Percentiles rank a stretch among this genome's conserved stretches.
Evolutionary conservation across 73 alveolate species (phyloP).

Genomic region (Stentor roeselii): DNA sequence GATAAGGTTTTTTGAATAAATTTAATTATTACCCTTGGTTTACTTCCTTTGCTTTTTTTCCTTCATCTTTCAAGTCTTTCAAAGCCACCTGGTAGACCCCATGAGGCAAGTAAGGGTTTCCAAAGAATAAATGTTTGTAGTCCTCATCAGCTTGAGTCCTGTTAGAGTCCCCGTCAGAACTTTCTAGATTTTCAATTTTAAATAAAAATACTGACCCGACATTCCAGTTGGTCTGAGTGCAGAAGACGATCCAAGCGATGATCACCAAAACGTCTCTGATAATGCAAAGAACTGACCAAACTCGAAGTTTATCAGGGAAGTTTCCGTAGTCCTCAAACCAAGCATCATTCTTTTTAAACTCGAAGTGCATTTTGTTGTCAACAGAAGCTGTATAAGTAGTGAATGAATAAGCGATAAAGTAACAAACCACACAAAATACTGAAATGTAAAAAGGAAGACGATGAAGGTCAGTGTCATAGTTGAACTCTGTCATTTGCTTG

Average conservation of each 20-base stretch:
- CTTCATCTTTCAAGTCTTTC: not conserved
- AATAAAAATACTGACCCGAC: not conserved
- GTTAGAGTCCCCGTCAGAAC: not conserved
- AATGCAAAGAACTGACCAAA: not conserved
- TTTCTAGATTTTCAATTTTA: not conserved
- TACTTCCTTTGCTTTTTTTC: not conserved
- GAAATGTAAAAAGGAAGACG: not conserved
- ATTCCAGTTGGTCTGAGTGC: constrained; percentile 5
- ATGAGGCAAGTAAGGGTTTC: constrained; percentile 21
- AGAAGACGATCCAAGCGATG: constrained; percentile 7
- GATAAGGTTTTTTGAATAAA: too few species aligned
- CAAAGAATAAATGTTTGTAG: not conserved
- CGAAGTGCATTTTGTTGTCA: not conserved
- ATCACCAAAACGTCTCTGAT: constrained; percentile 5
- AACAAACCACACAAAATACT: constrained; percentile 1
- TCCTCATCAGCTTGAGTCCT: not conserved
- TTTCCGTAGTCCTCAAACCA: not conserved
- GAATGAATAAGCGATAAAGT: not conserved
- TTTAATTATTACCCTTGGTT: too few species aligned
- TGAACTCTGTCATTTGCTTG: not conserved
- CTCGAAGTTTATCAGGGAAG: not conserved
- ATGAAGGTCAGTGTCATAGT: not conserved
- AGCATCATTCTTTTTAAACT: not conserved
- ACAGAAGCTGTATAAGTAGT: not conserved
- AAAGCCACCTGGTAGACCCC: constrained; percentile 10